Conservation (phyloP, 2,329 filamentous ascomycete genomes). For the Fusarium ramigenum region DNA sequence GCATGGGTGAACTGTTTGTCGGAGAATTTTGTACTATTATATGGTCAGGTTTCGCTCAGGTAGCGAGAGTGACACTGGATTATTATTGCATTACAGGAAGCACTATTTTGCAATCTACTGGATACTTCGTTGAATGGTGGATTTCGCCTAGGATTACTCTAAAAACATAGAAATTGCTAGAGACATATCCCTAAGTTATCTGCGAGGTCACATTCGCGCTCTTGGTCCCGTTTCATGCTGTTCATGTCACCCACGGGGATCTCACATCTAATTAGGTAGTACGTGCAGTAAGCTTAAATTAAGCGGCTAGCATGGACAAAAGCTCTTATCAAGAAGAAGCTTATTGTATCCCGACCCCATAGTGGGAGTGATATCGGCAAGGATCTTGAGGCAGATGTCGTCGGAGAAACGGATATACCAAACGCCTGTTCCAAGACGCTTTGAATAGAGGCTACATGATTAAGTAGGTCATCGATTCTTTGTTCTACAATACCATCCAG, state of each 20-base stretch:
- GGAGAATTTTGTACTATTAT: neutral
- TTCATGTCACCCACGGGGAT: neutral
- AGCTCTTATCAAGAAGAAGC: neutral
- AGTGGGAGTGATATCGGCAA: neutral
- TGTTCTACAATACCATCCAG: too few species aligned
- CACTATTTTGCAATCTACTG: too few species aligned
- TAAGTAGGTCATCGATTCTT: too few species aligned
- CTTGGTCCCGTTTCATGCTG: neutral
- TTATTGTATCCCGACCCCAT: neutral
- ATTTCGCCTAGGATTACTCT: neutral
- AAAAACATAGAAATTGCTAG: neutral
- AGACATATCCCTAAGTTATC: accelerated
- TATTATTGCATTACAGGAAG: neutral
- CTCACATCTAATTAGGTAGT: neutral
- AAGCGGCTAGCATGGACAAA: too few species aligned
- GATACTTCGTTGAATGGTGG: accelerated
- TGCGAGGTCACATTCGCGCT: neutral
- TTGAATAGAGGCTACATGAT: too few species aligned
- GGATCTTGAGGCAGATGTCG: neutral
- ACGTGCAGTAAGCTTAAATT: neutral
- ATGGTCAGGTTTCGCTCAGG: too few species aligned
- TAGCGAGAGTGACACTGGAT: neutral
- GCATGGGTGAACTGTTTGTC: too few species aligned
- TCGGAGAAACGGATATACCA: neutral
- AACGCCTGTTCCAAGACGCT: too few species aligned